phyloP scores from a whole-genome alignment of 1,284 basidiomycete species.

The Sphagnurus paluster region DNA sequence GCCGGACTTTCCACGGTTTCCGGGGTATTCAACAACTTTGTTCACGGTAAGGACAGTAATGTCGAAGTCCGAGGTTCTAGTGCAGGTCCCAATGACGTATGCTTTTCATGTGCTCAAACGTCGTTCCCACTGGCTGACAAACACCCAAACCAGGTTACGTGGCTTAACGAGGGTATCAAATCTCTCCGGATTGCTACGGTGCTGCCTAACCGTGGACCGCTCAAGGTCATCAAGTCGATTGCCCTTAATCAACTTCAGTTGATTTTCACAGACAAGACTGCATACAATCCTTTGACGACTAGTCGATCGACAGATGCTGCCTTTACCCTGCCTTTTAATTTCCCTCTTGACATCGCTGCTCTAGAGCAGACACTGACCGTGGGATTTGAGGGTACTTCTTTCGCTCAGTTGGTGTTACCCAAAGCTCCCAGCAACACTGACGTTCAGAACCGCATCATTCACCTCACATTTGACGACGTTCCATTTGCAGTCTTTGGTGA shows the following conservation, averaged over 20 bases:
- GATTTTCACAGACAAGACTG: conserved; percentile 55
- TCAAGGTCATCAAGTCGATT: conserved; percentile 70
- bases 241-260: conserved; percentile 63
- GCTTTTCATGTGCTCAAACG: conserved; percentile 16
- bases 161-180: conserved; percentile 79
- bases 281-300: conserved; percentile 60
- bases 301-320: conserved; percentile 61
- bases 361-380: conserved; percentile 65
- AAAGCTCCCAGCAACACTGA: conserved; percentile 63
- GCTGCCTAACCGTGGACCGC: conserved; percentile 64
- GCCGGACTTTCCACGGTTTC: conserved; percentile 64
- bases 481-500: conserved; percentile 60
- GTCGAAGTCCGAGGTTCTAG: conserved; percentile 64
- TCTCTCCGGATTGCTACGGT: conserved; percentile 59
- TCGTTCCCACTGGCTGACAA: neutral
- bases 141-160: conserved; percentile 49
- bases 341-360: conserved; percentile 68
- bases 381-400: conserved; percentile 51
- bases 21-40: conserved; percentile 71
- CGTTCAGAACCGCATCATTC: conserved; percentile 61
- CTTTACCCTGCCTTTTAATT: conserved; percentile 71
- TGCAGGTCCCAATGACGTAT: conserved; percentile 62
- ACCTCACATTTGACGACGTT: conserved; percentile 60
- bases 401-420: conserved; percentile 67
- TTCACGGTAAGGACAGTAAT: conserved; percentile 66